phyloP scores from a whole-genome alignment of 305 asterid species.

The Solanum aculeatissimum region DNA sequence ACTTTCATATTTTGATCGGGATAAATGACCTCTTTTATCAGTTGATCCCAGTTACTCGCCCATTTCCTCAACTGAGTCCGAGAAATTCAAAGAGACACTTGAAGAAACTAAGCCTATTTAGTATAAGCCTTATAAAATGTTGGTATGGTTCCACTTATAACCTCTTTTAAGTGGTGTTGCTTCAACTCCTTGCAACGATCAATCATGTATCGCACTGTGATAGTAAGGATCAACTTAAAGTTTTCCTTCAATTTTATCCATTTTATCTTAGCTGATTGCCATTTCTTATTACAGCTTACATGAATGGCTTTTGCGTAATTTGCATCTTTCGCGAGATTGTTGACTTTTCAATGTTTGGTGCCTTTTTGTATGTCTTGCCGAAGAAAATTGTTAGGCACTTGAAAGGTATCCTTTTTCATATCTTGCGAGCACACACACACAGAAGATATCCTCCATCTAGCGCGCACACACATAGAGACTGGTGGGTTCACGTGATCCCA shows the following conservation, averaged over 20 bases:
- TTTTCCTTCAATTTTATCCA: neutral
- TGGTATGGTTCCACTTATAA: no score
- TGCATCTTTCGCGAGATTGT: conserved; percentile 39
- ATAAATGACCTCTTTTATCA: no score
- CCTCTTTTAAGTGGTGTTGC: conserved; percentile 60
- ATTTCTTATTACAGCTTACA: conserved; percentile 26
- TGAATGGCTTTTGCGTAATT: conserved; percentile 28
- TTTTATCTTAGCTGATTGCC: neutral
- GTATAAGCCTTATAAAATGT: no score
- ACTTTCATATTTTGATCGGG: no score
- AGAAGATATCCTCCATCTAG: no score
- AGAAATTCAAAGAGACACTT: no score
- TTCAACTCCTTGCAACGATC: conserved; percentile 25
- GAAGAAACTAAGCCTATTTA: no score
- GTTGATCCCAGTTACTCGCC: no score
- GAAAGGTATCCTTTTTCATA: conserved; percentile 30
- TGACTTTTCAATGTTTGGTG: neutral
- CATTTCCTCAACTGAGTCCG: no score
- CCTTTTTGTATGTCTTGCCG: conserved; percentile 16
- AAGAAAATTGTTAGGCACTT: conserved; percentile 33
- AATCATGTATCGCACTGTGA: conserved; percentile 13
- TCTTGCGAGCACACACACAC: no score
- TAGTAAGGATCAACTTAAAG: conserved; percentile 17
- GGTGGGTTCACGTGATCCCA: no score
- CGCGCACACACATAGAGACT: no score